Conservation (phyloP, 441 rosid species). For the Raphanus hybrid region DNA sequence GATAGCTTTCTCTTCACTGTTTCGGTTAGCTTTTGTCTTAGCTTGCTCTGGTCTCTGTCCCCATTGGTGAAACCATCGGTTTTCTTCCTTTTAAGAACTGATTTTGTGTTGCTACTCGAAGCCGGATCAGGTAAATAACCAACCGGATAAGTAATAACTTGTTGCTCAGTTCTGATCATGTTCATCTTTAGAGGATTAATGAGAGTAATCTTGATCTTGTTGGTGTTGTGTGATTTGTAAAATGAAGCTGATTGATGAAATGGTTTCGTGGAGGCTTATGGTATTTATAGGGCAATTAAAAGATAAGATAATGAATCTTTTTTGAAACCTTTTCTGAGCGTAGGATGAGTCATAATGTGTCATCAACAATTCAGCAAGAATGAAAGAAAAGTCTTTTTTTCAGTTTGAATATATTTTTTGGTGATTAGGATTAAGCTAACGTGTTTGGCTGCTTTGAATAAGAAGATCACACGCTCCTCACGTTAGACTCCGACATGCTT, state of each 20-base stretch:
- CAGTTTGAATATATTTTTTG: slow-evolving; percentile 34
- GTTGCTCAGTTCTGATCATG: slow-evolving; percentile 32
- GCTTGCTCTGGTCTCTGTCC: slow-evolving; percentile 55
- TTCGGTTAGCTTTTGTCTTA: slow-evolving; percentile 59
- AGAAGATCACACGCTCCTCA: slow-evolving; percentile 30
- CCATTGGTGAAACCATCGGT: slow-evolving; percentile 50
- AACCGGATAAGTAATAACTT: slow-evolving; percentile 37
- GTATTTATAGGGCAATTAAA: slow-evolving; percentile 40
- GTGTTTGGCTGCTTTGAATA: slow-evolving; percentile 37
- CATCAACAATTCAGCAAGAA: slow-evolving; percentile 43
- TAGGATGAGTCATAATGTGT: slow-evolving; percentile 50
- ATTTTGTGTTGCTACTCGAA: slow-evolving; percentile 28
- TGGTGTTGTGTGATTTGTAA: slow-evolving; percentile 6
- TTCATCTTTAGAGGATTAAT: slow-evolving; percentile 26
- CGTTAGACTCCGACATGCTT: slow-evolving; percentile 34
- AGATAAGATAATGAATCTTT: slow-evolving; percentile 26
- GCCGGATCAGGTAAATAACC: slow-evolving; percentile 39
- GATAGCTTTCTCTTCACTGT: slow-evolving; percentile 69
- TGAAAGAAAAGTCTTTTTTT: slow-evolving; percentile 15
- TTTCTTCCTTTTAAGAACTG: slow-evolving; percentile 17
- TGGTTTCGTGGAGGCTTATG: slow-evolving; percentile 7
- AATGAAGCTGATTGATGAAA: slow-evolving; percentile 33
- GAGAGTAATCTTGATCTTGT: not conserved
- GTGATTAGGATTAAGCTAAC: slow-evolving; percentile 12
- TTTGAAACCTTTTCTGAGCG: slow-evolving; percentile 23